Percentiles rank a stretch among this genome's conserved stretches.
phyloP scores from a whole-genome alignment of 768 basidiomycete species.

The Cubamyces sp. region DNA sequence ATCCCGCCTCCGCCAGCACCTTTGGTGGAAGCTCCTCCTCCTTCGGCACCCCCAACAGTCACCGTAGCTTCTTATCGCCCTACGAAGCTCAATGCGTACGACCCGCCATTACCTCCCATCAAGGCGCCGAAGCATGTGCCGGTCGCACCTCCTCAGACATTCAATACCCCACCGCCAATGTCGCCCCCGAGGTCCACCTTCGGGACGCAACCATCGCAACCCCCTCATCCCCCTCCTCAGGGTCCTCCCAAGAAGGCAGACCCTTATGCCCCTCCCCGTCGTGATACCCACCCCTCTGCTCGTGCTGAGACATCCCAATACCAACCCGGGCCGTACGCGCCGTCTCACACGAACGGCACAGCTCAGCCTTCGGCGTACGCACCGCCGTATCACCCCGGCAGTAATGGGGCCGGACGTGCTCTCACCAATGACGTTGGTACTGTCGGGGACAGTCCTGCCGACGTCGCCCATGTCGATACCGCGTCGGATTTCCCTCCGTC shows the following conservation, averaged over 20 bases:
- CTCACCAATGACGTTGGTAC: not conserved
- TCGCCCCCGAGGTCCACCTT: conserved; percentile 14
- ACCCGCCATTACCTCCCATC: conserved; percentile 68
- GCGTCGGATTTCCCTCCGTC: not conserved
- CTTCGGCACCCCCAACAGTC: conserved; percentile 38
- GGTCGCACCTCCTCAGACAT: conserved; percentile 15
- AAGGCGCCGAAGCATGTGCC: conserved; percentile 41
- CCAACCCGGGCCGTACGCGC: not conserved
- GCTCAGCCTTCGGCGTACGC: not conserved
- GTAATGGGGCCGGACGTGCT: conserved; percentile 2
- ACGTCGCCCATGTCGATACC: too few species aligned
- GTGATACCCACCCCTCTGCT: conserved; percentile 6
- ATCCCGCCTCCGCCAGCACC: conserved; percentile 26
- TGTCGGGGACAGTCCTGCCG: not conserved
- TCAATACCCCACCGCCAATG: conserved; percentile 15
- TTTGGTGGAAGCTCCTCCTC: conserved; percentile 24
- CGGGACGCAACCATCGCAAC: conserved; percentile 13
- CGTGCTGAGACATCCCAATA: not conserved
- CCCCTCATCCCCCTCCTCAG: conserved; percentile 18
- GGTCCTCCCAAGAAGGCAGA: conserved; percentile 10
- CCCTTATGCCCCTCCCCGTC: conserved; percentile 5
- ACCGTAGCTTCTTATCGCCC: conserved; percentile 58
- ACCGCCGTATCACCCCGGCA: not conserved
- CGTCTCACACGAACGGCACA: conserved; percentile 3
- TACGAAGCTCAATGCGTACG: conserved; percentile 72